These are phyloP conservation scores for Acer yangbiense DNA, from an alignment of 345 rosid species.

Conservation along the genomic window DNA sequence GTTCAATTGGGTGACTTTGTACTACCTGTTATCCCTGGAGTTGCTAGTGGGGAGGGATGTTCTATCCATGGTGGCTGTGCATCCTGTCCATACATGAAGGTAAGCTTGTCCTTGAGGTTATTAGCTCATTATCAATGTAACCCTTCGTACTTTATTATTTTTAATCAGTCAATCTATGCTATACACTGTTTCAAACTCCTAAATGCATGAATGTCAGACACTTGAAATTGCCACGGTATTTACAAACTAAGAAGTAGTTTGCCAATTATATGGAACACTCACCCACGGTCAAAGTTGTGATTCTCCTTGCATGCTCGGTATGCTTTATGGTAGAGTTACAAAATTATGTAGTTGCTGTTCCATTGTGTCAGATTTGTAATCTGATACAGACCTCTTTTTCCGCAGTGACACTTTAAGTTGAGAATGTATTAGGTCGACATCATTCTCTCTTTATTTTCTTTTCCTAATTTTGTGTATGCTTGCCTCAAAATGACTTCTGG, in stretches of 20 bases:
- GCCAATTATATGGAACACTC: not conserved
- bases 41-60: slow-evolving; percentile 92
- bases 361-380: not conserved
- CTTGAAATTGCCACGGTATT: not conserved
- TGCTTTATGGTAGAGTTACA: not conserved
- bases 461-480: not conserved
- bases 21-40: slow-evolving; percentile 88
- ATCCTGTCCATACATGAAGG: slow-evolving; percentile 99
- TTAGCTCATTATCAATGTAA: not conserved
- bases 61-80: slow-evolving; percentile 97
- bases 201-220: not conserved
- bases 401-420: not conserved
- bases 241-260: not conserved
- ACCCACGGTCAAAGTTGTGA: not conserved
- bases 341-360: not conserved
- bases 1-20: slow-evolving; percentile 43
- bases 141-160: not conserved
- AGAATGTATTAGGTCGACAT: not conserved
- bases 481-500: not conserved
- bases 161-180: not conserved
- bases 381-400: not conserved
- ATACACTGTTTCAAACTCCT: not conserved
- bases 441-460: not conserved
- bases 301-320: not conserved
- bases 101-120: slow-evolving; percentile 22